Evolutionary conservation across 495 filamentous ascomycete species (phyloP).

Genomic region (Xylaria curta): DNA sequence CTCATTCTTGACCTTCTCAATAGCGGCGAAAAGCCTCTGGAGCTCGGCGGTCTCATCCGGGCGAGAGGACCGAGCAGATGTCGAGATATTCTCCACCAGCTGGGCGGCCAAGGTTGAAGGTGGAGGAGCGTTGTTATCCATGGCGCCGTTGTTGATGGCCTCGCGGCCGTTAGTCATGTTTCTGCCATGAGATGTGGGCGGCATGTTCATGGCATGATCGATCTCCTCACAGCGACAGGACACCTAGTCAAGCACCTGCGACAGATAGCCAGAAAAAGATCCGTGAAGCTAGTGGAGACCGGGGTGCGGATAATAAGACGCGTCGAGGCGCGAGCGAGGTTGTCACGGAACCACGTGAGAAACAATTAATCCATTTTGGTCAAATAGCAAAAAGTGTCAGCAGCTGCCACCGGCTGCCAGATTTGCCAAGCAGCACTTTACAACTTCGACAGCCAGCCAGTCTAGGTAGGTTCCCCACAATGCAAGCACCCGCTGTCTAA

Average conservation of each 20-base stretch:
- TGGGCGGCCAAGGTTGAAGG: constrained; percentile 75
- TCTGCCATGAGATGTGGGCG: constrained; percentile 43
- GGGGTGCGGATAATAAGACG: constrained; percentile 11
- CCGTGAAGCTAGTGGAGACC: background rate
- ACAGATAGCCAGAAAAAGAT: background rate
- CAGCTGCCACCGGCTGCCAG: background rate
- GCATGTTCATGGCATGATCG: constrained; percentile 37
- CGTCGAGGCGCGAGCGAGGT: constrained; percentile 20
- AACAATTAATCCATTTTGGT: background rate
- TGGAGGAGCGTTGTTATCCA: constrained; percentile 46
- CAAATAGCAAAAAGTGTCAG: background rate
- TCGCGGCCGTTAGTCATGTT: constrained; percentile 32
- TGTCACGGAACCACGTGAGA: constrained; percentile 31
- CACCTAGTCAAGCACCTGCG: background rate
- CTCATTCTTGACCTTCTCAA: constrained; percentile 51
- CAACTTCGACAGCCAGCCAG: too few species aligned
- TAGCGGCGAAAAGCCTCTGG: constrained; percentile 46
- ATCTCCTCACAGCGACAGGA: background rate
- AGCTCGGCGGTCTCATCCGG: constrained; percentile 53
- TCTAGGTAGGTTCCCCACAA: too few species aligned
- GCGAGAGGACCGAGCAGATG: constrained; percentile 44
- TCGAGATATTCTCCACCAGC: constrained; percentile 63
- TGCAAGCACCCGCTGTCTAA: too few species aligned
- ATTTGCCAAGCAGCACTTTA: too few species aligned
- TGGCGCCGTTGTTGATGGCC: constrained; percentile 28